Conservation (phyloP, 2,329 filamentous ascomycete genomes). For the Eurotiales sp. region DNA sequence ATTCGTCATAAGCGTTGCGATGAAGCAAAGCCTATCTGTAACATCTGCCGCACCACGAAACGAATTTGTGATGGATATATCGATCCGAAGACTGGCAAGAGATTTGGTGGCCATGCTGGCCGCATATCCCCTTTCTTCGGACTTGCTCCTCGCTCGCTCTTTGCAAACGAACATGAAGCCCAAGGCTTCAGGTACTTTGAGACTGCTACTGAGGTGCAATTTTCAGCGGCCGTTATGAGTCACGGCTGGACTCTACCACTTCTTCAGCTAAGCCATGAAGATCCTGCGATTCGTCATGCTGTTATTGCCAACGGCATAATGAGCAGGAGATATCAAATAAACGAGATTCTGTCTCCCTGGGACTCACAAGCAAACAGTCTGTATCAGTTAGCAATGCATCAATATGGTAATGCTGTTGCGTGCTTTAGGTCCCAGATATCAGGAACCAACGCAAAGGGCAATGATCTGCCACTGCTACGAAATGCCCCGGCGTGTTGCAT, state of each 20-base stretch:
- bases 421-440: background rate
- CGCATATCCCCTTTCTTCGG: background rate
- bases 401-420: background rate
- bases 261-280: background rate
- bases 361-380: background rate
- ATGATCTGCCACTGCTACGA: background rate
- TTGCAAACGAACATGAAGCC: background rate
- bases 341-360: background rate
- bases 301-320: background rate
- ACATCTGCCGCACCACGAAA: background rate
- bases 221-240: background rate
- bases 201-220: background rate
- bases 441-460: background rate
- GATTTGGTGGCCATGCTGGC: background rate
- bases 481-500: background rate
- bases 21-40: background rate
- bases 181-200: background rate
- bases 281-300: background rate
- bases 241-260: background rate
- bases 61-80: constrained; percentile 1
- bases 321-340: background rate
- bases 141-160: background rate
- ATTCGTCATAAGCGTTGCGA: background rate
- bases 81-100: background rate
- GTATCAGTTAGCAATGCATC: background rate